Conservation (phyloP, 2,329 filamentous ascomycete species). For the Didymella exigua region DNA sequence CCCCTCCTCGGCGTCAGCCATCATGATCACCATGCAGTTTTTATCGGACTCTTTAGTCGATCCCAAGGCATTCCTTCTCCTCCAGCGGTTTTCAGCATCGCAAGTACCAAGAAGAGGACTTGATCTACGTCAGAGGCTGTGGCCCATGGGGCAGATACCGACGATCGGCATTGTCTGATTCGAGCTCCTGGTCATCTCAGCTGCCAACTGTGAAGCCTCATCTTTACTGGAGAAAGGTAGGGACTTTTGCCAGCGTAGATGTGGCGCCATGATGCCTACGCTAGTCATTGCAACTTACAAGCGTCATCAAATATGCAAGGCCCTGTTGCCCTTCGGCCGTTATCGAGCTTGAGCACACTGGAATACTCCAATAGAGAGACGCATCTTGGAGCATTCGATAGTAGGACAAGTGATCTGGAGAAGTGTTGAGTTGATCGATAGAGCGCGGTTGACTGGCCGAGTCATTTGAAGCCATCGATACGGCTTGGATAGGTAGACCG, state of each 20-base stretch:
- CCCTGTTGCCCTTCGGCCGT: not conserved
- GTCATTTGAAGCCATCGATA: not conserved
- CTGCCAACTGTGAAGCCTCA: constrained; percentile 4
- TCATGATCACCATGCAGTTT: constrained; percentile 1
- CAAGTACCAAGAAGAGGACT: not conserved
- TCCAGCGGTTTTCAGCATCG: not conserved
- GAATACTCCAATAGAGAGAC: not conserved
- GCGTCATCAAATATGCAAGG: constrained; percentile 18
- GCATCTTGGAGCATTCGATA: not conserved
- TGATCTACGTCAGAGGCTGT: not conserved
- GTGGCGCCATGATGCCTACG: constrained; percentile 2
- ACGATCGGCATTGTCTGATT: not conserved
- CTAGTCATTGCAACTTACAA: constrained; percentile 14
- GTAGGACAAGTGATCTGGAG: not conserved
- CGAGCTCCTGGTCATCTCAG: not conserved
- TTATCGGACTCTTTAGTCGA: constrained; percentile 5
- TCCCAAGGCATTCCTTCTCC: not conserved
- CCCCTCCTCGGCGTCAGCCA: constrained; percentile 12
- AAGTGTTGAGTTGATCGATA: not conserved
- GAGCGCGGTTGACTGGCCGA: not conserved
- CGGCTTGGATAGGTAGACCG: constrained; percentile 14
- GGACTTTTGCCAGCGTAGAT: not conserved
- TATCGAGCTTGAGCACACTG: not conserved
- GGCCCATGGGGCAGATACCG: not conserved
- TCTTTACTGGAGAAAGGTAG: constrained; percentile 1